Percentiles rank a stretch among this genome's conserved stretches.
Evolutionary conservation across 208 protist species (phyloP).

Genomic region (Acanthamoeba rhysodes): DNA sequence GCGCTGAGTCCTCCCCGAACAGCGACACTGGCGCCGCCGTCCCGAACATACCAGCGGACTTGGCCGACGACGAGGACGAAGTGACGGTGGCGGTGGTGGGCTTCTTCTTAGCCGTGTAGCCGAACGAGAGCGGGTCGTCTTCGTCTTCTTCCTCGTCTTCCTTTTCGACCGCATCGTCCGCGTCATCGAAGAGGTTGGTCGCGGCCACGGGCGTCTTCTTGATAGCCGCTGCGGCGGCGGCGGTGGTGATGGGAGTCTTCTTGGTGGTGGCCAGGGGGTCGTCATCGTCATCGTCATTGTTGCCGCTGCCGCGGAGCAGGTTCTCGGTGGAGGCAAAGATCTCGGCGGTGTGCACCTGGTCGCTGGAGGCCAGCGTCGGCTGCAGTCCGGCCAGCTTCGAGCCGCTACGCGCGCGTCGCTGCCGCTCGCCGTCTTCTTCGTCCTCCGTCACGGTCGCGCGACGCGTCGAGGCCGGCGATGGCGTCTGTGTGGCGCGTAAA

Average conservation of each 20-base stretch:
- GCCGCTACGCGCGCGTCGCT: slow-evolving; percentile 6
- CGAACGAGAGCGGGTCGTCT: neutral
- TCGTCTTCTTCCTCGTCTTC: neutral
- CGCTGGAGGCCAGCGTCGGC: neutral
- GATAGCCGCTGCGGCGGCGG: neutral
- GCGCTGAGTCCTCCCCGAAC: neutral
- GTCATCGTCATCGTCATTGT: neutral
- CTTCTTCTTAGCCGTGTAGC: neutral
- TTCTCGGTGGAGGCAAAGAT: slow-evolving; percentile 4
- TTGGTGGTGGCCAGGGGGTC: neutral
- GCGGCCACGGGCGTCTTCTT: neutral
- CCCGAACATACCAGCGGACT: neutral
- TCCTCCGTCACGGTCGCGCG: neutral
- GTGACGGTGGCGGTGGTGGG: neutral
- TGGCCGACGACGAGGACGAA: neutral
- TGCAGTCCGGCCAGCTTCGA: slow-evolving; percentile 18
- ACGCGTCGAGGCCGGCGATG: neutral
- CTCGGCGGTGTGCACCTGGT: neutral
- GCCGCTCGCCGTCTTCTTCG: neutral
- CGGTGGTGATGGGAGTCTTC: neutral
- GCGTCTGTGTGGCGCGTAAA: neutral
- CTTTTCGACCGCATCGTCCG: neutral
- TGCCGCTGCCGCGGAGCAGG: neutral
- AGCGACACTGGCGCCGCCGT: neutral
- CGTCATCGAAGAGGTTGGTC: neutral